These are phyloP conservation scores for Carpinus fangiana DNA, from an alignment of 306 rosid species.

Conservation along the genomic window DNA sequence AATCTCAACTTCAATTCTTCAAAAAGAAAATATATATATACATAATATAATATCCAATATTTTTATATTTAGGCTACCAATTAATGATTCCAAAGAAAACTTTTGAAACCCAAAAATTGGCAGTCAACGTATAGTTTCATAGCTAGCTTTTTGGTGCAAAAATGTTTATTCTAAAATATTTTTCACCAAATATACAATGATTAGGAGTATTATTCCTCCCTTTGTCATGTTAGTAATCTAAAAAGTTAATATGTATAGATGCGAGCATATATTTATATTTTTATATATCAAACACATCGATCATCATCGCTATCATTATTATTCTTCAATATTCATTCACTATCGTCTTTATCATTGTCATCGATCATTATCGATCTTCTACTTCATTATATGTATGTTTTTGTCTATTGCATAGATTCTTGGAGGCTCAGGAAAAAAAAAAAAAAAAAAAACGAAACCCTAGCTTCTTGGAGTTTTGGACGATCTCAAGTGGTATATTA, in stretches of 20 bases:
- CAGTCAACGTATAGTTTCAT: background rate
- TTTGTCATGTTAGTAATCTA: background rate
- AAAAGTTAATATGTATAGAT: background rate
- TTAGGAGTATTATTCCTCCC: background rate
- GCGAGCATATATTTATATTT: background rate
- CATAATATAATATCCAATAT: slow-evolving; percentile 25
- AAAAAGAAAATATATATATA: background rate
- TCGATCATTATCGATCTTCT: no score
- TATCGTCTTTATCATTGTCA: no score
- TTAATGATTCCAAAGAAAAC: slow-evolving; percentile 21
- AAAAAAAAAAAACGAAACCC: no score
- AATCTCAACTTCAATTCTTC: background rate
- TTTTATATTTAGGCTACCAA: slow-evolving; percentile 32
- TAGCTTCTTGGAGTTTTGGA: no score
- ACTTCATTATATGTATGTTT: no score
- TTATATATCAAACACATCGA: no score
- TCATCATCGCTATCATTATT: background rate
- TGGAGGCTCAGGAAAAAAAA: no score
- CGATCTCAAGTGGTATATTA: no score
- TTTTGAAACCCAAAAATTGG: background rate
- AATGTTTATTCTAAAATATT: background rate
- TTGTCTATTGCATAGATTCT: no score
- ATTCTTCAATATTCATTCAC: no score
- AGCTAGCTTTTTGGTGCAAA: background rate
- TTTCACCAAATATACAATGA: slow-evolving; percentile 1